Percentiles rank a stretch among this genome's conserved stretches.
These are phyloP conservation scores for Colletotrichum abscissum DNA, from an alignment of 2,329 filamentous ascomycete species.

Conservation along the genomic window DNA sequence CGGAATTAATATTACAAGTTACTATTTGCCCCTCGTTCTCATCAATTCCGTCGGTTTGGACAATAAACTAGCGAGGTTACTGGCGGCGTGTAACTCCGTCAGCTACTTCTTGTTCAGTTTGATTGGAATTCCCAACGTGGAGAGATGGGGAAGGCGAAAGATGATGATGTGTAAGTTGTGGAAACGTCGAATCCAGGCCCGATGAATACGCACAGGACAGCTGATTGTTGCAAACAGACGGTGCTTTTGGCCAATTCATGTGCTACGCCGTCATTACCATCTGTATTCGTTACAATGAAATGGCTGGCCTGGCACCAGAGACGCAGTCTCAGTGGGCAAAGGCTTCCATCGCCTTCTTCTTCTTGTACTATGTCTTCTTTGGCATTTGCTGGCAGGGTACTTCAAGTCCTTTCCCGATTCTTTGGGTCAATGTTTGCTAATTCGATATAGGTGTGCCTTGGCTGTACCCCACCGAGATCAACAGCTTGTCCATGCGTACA, in stretches of 20 bases:
- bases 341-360: conserved; percentile 39
- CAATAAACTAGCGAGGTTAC: conserved; percentile 59
- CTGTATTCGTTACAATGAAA: conserved; percentile 55
- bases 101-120: conserved; percentile 44
- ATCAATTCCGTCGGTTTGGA: conserved; percentile 62
- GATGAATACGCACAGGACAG: not conserved
- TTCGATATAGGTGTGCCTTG: conserved; percentile 37
- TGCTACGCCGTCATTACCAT: conserved; percentile 64
- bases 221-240: conserved; percentile 38
- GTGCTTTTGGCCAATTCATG: conserved; percentile 61
- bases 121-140: conserved; percentile 42
- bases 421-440: not conserved
- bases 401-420: not conserved
- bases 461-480: conserved; percentile 49
- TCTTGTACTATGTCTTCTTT: conserved; percentile 40
- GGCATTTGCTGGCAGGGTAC: conserved; percentile 31
- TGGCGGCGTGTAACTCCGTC: conserved; percentile 59
- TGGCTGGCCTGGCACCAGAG: conserved; percentile 23
- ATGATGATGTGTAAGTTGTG: conserved; percentile 62
- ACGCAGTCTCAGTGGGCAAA: conserved; percentile 32
- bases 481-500: conserved; percentile 46
- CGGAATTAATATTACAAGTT: conserved; percentile 44
- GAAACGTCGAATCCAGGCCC: not conserved
- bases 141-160: conserved; percentile 62
- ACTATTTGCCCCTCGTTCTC: conserved; percentile 59